These are phyloP conservation scores for Aspergillus phoenicis DNA, from an alignment of 2,329 filamentous ascomycete species.

Conservation along the genomic window DNA sequence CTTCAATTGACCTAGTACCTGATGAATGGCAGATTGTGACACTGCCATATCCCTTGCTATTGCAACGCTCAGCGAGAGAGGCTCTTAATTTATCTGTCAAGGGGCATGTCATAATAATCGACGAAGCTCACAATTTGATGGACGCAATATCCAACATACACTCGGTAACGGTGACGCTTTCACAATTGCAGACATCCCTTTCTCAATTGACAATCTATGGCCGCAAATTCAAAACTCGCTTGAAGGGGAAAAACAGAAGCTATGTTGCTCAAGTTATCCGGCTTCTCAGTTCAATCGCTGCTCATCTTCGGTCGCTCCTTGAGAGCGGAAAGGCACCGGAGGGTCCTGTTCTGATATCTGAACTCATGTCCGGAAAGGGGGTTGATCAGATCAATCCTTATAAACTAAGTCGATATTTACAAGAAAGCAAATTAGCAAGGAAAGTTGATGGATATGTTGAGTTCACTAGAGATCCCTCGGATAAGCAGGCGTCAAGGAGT, in stretches of 20 bases:
- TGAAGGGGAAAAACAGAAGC: slow-evolving; percentile 88
- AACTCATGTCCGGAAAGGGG: slow-evolving; percentile 78
- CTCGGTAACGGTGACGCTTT: slow-evolving; percentile 72
- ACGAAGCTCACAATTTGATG: slow-evolving; percentile 98
- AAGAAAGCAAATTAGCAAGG: slow-evolving; percentile 87
- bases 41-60: slow-evolving; percentile 83
- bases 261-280: slow-evolving; percentile 87
- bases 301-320: slow-evolving; percentile 63
- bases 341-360: slow-evolving; percentile 69
- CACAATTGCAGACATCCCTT: slow-evolving; percentile 72
- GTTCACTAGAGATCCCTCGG: slow-evolving; percentile 58
- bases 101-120: slow-evolving; percentile 88
- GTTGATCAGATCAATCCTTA: slow-evolving; percentile 95
- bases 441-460: slow-evolving; percentile 90
- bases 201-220: slow-evolving; percentile 80
- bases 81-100: slow-evolving; percentile 84
- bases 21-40: slow-evolving; percentile 68
- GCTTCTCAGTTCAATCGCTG: slow-evolving; percentile 75
- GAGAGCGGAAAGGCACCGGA: slow-evolving; percentile 53
- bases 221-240: slow-evolving; percentile 79
- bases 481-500: slow-evolving; percentile 30
- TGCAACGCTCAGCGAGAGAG: slow-evolving; percentile 85
- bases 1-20: slow-evolving; percentile 9
- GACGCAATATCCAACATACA: slow-evolving; percentile 88
- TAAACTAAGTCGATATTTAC: slow-evolving; percentile 82